phyloP scores from a whole-genome alignment of 768 basidiomycete species.

The Calocybe indica region DNA sequence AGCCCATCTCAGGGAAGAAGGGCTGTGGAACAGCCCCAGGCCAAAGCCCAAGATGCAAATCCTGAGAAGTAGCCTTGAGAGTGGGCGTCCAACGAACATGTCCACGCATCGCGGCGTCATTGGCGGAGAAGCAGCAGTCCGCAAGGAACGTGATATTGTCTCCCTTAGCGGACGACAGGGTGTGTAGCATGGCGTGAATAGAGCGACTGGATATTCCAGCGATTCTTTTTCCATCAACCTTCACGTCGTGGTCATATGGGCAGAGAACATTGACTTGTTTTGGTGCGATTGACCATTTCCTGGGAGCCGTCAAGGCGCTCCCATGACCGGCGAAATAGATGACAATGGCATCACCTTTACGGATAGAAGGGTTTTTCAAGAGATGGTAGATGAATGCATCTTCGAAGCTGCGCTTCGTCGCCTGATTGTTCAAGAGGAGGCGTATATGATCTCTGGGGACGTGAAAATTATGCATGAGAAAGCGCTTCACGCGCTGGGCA shows the following conservation, averaged over 20 bases:
- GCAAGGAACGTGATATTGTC: constrained; percentile 66
- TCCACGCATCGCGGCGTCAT: constrained; percentile 37
- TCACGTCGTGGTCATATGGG: constrained; percentile 60
- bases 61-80: constrained; percentile 44
- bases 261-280: constrained; percentile 52
- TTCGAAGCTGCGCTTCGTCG: constrained; percentile 58
- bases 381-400: constrained; percentile 56
- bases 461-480: constrained; percentile 49
- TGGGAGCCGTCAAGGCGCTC: constrained; percentile 48
- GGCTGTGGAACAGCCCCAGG: constrained; percentile 32
- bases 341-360: constrained; percentile 56
- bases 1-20: constrained; percentile 32
- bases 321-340: constrained; percentile 77
- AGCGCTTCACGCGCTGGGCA: constrained; percentile 50
- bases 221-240: constrained; percentile 35
- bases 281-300: constrained; percentile 45
- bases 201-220: constrained; percentile 68
- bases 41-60: constrained; percentile 53
- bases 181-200: constrained; percentile 52
- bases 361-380: constrained; percentile 54
- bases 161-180: constrained; percentile 52
- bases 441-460: constrained; percentile 56
- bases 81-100: constrained; percentile 58
- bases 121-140: constrained; percentile 56
- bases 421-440: constrained; percentile 49